Conservation (phyloP, 208 protist genomes). For the Acanthamoeba triangularis region DNA sequence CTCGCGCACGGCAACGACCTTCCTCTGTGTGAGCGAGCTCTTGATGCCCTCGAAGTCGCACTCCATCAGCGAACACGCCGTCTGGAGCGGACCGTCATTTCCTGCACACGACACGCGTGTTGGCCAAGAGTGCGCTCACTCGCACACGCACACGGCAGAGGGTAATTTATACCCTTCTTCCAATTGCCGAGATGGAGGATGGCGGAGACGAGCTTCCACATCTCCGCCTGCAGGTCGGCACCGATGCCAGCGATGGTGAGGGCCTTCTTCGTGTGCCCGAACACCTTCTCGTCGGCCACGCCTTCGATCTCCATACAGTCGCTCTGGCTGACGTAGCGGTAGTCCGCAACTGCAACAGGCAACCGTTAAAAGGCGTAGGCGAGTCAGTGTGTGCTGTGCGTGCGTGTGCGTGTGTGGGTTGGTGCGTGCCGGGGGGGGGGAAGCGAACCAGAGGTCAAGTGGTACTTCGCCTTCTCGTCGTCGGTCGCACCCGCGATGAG, state of each 20-base stretch:
- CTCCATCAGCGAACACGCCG: not conserved
- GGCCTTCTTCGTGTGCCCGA: conserved; percentile 83
- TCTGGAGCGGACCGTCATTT: not conserved
- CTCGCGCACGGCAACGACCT: conserved; percentile 25
- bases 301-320: conserved; percentile 77
- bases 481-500: conserved; percentile 50
- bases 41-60: conserved; percentile 37
- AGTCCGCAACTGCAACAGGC: not conserved
- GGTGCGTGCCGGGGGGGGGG: not conserved
- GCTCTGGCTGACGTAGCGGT: conserved; percentile 81
- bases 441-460: not conserved
- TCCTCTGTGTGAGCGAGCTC: conserved; percentile 55
- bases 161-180: conserved; percentile 24
- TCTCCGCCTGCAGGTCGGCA: conserved; percentile 76
- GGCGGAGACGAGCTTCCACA: conserved; percentile 86
- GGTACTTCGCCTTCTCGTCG: conserved; percentile 10
- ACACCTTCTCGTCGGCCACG: conserved; percentile 57
- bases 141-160: not conserved
- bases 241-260: conserved; percentile 90
- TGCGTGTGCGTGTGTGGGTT: not conserved
- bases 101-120: not conserved
- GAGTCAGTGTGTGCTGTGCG: not conserved
- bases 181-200: conserved; percentile 93
- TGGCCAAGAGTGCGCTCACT: not conserved
- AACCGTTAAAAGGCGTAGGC: not conserved